phyloP scores from a whole-genome alignment of 140 eudicot genomes.

The Eryngium alpinum region DNA sequence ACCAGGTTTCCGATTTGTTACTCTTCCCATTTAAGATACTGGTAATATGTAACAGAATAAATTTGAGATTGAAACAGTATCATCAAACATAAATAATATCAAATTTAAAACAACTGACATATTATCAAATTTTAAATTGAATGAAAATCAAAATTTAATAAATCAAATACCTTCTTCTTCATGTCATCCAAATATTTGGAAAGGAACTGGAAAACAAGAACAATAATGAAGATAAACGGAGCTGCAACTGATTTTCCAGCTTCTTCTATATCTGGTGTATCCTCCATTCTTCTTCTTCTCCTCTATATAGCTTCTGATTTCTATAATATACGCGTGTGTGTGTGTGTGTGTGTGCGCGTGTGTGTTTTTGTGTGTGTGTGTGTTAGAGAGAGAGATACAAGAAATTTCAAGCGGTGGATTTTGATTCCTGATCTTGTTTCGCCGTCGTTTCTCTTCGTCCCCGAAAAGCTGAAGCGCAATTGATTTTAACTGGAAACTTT shows the following conservation, averaged over 20 bases:
- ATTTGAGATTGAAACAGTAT: neutral
- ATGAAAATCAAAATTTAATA: neutral
- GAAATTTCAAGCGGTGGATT: no score
- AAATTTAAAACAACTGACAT: neutral
- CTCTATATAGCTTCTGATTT: no score
- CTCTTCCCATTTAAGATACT: no score
- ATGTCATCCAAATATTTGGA: conserved; percentile 4
- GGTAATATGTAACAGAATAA: neutral
- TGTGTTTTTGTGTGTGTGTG: no score
- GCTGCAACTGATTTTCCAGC: conserved; percentile 12
- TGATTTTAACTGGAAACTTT: no score
- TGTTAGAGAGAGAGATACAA: no score
- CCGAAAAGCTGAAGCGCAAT: no score
- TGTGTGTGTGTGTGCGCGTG: no score
- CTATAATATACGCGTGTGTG: no score
- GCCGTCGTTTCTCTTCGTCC: no score
- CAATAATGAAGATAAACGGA: conserved; percentile 9
- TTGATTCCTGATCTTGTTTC: no score
- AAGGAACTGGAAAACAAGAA: conserved; percentile 10
- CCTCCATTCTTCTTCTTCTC: conserved; percentile 2
- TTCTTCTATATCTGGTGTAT: neutral
- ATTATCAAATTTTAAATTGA: neutral
- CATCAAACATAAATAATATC: neutral
- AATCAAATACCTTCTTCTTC: conserved; percentile 7
- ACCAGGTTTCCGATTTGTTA: no score